phyloP scores from a whole-genome alignment of 305 asterid species.

The Fraxinus floribunda region DNA sequence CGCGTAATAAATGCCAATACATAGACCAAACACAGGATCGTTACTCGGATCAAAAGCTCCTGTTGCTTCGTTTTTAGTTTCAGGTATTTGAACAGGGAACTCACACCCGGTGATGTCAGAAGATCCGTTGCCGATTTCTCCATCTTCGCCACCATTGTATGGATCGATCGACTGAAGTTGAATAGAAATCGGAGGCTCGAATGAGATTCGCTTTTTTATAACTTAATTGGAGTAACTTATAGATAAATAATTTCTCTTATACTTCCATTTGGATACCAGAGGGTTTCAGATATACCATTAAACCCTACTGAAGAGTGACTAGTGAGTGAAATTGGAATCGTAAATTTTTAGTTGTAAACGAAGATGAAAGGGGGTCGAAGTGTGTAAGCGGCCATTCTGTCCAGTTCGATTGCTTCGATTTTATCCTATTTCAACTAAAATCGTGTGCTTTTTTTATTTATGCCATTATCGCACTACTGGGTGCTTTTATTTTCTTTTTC shows the following conservation, averaged over 20 bases:
- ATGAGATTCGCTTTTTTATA: background rate
- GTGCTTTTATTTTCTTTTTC: background rate
- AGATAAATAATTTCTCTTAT: background rate
- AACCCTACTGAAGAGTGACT: background rate
- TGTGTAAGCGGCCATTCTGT: background rate
- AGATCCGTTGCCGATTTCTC: slow-evolving; percentile 63
- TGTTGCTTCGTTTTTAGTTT: slow-evolving; percentile 94
- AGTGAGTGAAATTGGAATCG: background rate
- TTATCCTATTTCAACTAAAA: background rate
- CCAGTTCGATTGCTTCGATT: background rate
- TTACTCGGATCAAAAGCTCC: slow-evolving; percentile 81
- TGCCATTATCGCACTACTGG: background rate
- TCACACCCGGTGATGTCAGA: slow-evolving; percentile 45
- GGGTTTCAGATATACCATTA: background rate
- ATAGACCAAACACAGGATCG: slow-evolving; percentile 73
- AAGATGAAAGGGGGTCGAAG: background rate
- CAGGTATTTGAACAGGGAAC: slow-evolving; percentile 50
- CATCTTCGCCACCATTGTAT: slow-evolving; percentile 42
- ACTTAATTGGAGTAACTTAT: background rate
- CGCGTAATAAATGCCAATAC: slow-evolving; percentile 82
- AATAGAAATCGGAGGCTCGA: slow-evolving; percentile 2
- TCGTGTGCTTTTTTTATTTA: background rate
- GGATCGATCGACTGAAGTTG: slow-evolving; percentile 33
- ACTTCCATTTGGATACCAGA: background rate
- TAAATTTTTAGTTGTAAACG: background rate